Evolutionary conservation across 306 rosid genomes (phyloP).

Genomic region (Carpinus fangiana): DNA sequence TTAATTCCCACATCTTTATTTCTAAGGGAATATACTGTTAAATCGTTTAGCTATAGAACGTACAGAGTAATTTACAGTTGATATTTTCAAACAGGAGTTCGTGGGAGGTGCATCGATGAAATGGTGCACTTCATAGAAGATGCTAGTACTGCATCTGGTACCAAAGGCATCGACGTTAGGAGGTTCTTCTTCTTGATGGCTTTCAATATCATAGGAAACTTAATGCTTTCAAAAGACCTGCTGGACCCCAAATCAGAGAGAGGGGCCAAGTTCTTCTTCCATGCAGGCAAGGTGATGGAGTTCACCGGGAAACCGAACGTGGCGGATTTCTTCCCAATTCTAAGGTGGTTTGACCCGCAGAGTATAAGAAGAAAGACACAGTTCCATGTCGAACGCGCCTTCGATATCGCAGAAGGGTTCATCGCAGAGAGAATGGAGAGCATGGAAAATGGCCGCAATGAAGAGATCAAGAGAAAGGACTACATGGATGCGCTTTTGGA

Average conservation of each 20-base stretch:
- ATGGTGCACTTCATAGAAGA: conserved; percentile 50
- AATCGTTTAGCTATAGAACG: no score
- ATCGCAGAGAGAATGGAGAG: conserved; percentile 57
- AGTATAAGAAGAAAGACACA: conserved; percentile 68
- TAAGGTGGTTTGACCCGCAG: conserved; percentile 75
- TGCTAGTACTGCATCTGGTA: conserved; percentile 16
- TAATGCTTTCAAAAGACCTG: conserved; percentile 76
- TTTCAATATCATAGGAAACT: conserved; percentile 80
- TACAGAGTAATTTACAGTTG: background rate
- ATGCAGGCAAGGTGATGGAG: conserved; percentile 73
- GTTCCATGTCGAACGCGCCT: conserved; percentile 63
- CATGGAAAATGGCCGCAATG: conserved; percentile 9
- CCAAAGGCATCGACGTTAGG: conserved; percentile 51
- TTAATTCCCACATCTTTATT: no score
- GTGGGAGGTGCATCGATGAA: conserved; percentile 54
- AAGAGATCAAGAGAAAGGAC: conserved; percentile 42
- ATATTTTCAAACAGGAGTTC: conserved; percentile 23
- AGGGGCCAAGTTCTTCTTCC: conserved; percentile 61
- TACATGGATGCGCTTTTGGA: conserved; percentile 70
- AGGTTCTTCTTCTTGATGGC: conserved; percentile 66
- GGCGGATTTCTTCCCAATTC: conserved; percentile 65
- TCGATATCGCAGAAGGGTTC: conserved; percentile 69
- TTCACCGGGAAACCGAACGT: conserved; percentile 76
- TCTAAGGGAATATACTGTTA: no score
- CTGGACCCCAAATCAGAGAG: conserved; percentile 57